Evolutionary conservation across 73 alveolate species (phyloP), one percentile per base, ranked within the genome.

Genomic region (Stentor coeruleus): DNA sequence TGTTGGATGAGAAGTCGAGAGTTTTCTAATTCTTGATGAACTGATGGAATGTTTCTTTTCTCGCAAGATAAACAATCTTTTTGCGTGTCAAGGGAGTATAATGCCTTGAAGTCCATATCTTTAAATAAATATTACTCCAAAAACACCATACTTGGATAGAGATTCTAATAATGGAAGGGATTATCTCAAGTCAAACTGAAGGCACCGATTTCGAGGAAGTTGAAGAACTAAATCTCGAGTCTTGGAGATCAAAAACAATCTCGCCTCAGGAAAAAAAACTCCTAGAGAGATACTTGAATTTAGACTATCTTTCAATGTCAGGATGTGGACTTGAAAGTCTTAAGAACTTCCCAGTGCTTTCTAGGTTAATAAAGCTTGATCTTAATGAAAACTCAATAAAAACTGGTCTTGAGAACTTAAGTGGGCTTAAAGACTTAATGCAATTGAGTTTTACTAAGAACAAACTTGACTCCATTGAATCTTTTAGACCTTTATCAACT

Each of bases 261-360:
- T 37, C 90, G 26, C 75, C 36, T 14, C 84, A 81, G 0, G 86
- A 80, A 42, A 84, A 79, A 77, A 38, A 31, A 33, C 35, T 58
- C 11, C 49, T 84, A 20, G 90, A 84, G 38, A 15, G 58, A 38
- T 84, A 42, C 83, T 20, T 74, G 11, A 35, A 77, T 58, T 39
- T 84, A 35, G 86, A 66, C 37, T 57, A 72, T 57, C 83, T 84
- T 49, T 84, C 90, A 15, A 37, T 84, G 58, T 73, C 76, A 60
- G 42, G 49, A 30, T 58, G 81, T 37, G 90, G 82, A 4, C 81
- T 84, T 38, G 59, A 60, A 39, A 41, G 39, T 58, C 33, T 84
- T 39, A 81, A 84, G 3, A 84, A 84, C 82, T 84, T 84, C 74
- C 90, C 90, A 73, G 81, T 38, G 42, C 83, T 84, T 40, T 74